phyloP scores from a whole-genome alignment of 352 stramenopile species.

The Phytophthora nicotianae region DNA sequence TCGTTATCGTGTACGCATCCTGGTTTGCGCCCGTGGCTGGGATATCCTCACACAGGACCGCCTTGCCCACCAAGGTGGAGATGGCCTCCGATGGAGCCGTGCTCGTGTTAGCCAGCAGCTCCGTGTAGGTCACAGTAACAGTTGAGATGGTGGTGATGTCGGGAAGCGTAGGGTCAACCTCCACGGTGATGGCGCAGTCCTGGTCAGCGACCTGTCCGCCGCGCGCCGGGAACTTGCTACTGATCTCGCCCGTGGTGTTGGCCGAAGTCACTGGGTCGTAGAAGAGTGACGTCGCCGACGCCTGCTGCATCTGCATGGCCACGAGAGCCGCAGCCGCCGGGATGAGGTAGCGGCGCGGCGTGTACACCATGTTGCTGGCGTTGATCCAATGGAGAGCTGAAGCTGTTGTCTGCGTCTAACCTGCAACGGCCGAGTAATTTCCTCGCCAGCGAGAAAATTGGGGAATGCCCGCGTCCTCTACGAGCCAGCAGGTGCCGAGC shows the following conservation, averaged over 20 bases:
- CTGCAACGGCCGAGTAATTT: conserved; percentile 22
- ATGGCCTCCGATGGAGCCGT: conserved; percentile 25
- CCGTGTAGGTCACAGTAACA: conserved; percentile 22
- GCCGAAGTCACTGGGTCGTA: conserved; percentile 22
- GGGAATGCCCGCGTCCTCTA: conserved; percentile 25
- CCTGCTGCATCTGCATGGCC: conserved; percentile 23
- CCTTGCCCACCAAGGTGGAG: conserved; percentile 22
- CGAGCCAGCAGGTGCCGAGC: conserved; percentile 8
- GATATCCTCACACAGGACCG: conserved; percentile 4
- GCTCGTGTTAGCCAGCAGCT: conserved; percentile 29
- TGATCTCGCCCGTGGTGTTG: conserved; percentile 21
- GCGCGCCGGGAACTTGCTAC: conserved; percentile 20
- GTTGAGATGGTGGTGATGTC: conserved; percentile 29
- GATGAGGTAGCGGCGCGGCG: conserved; percentile 26
- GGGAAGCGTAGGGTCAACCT: conserved; percentile 21
- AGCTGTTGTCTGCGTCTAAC: background rate
- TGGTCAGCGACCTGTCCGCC: conserved; percentile 23
- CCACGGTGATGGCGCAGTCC: conserved; percentile 26
- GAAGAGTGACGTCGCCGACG: conserved; percentile 17
- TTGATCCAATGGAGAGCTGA: background rate
- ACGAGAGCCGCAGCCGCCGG: conserved; percentile 22
- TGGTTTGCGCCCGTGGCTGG: conserved; percentile 21
- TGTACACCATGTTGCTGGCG: conserved; percentile 30
- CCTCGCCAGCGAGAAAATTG: conserved; percentile 38
- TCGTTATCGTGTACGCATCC: conserved; percentile 31